A percentile compares a stretch with the other conserved stretches of the same genome.
Conservation (phyloP, 2,329 filamentous ascomycete genomes). For the Colletotrichum tabaci region DNA sequence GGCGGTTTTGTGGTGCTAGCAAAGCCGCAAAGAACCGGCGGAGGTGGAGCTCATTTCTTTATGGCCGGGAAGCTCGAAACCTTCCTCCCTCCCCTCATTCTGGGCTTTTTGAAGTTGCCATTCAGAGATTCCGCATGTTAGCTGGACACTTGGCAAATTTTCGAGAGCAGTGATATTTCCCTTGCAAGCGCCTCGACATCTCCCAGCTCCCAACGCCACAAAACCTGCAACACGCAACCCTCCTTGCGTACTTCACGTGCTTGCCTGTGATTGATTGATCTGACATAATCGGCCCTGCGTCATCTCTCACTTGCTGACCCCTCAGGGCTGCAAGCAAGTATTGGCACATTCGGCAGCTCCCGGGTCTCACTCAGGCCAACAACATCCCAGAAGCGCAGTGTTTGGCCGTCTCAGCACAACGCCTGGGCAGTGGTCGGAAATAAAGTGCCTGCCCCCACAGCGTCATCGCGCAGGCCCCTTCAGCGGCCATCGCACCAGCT, state of each 20-base stretch:
- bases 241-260: neutral
- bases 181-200: neutral
- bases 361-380: constrained; percentile 22
- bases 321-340: constrained; percentile 31
- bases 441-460: constrained; percentile 27
- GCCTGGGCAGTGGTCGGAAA: constrained; percentile 18
- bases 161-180: neutral
- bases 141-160: constrained; percentile 6
- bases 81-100: constrained; percentile 9
- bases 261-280: neutral
- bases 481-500: constrained; percentile 20
- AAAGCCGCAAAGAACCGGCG: constrained; percentile 34
- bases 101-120: constrained; percentile 15
- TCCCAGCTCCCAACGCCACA: neutral
- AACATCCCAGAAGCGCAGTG: constrained; percentile 17
- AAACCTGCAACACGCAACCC: neutral
- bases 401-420: constrained; percentile 11
- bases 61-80: constrained; percentile 30
- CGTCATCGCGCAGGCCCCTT: constrained; percentile 41
- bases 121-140: constrained; percentile 20
- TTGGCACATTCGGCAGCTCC: constrained; percentile 26
- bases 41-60: constrained; percentile 34
- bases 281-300: constrained; percentile 14
- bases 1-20: constrained; percentile 26
- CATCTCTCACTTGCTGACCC: constrained; percentile 30